Percentiles rank a stretch among this genome's conserved stretches.
Conservation (phyloP, 306 rosid genomes). For the Prinsepia uniflora region DNA sequence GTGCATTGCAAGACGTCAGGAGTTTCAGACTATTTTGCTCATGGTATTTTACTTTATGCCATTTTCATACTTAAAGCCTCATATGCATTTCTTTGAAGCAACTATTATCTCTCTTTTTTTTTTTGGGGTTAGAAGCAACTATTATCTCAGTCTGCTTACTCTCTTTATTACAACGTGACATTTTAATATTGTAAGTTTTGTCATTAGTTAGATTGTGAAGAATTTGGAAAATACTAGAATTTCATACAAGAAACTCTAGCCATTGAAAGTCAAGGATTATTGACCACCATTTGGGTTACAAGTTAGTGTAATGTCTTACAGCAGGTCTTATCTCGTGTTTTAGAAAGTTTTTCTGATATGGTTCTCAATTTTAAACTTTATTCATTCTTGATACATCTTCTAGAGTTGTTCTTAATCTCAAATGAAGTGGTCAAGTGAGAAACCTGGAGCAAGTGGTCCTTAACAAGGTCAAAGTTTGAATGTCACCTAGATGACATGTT, state of each 20-base stretch:
- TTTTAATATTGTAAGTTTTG: neutral
- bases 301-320: neutral
- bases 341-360: neutral
- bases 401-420: neutral
- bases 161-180: neutral
- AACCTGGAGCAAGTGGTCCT: neutral
- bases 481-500: neutral
- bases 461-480: neutral
- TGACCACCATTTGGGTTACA: neutral
- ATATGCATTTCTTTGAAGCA: slow-evolving; percentile 3
- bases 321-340: neutral
- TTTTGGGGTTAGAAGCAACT: too few relatives aligned
- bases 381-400: too few relatives aligned
- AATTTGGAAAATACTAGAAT: neutral
- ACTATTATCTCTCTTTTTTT: neutral
- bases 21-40: slow-evolving; percentile 95
- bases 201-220: neutral
- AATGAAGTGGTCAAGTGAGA: neutral
- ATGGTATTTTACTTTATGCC: slow-evolving; percentile 44
- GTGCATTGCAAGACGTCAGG: slow-evolving; percentile 95
- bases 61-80: slow-evolving; percentile 9
- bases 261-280: neutral
- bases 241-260: neutral
- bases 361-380: too few relatives aligned
- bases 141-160: neutral